phyloP scores from a whole-genome alignment of 306 rosid species.

The Cicer yamashitae region DNA sequence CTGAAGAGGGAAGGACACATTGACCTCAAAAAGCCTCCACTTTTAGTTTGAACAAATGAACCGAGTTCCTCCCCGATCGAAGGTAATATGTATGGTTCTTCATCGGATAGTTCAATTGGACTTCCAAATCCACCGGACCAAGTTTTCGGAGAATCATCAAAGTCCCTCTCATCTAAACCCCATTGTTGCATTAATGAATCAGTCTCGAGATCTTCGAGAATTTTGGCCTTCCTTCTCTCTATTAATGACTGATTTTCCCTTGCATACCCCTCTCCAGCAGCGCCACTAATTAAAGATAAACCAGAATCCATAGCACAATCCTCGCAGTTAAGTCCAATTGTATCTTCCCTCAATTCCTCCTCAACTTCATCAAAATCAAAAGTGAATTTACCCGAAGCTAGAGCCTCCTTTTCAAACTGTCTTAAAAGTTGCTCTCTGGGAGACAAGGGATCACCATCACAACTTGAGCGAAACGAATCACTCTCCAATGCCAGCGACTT shows the following conservation, averaged over 20 bases:
- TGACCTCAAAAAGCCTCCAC: conserved; percentile 72
- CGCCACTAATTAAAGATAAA: conserved; percentile 58
- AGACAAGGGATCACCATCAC: conserved; percentile 61
- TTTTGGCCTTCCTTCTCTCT: conserved; percentile 66
- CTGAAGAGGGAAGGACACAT: conserved; percentile 70
- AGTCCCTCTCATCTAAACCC: conserved; percentile 78
- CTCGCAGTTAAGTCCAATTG: conserved; percentile 13
- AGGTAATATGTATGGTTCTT: conserved; percentile 60
- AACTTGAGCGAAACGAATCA: conserved; percentile 51
- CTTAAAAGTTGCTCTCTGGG: conserved; percentile 80
- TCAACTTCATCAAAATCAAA: conserved; percentile 52
- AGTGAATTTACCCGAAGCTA: conserved; percentile 51
- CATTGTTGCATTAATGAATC: conserved; percentile 73
- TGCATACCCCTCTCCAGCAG: conserved; percentile 66
- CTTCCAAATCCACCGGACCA: conserved; percentile 85
- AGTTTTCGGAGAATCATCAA: conserved; percentile 55
- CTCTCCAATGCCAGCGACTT: conserved; percentile 58
- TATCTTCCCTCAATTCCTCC: conserved; percentile 49
- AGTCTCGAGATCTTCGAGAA: conserved; percentile 79
- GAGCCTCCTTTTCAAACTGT: conserved; percentile 71
- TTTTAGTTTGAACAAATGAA: conserved; percentile 56
- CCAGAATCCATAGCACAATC: conserved; percentile 54
- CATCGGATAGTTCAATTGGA: conserved; percentile 70
- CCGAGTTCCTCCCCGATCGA: conserved; percentile 73
- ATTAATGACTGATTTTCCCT: conserved; percentile 54